Evolutionary conservation across 306 rosid genomes (phyloP), one percentile per base, ranked within the genome.

Genomic region (Vicia sativa): DNA sequence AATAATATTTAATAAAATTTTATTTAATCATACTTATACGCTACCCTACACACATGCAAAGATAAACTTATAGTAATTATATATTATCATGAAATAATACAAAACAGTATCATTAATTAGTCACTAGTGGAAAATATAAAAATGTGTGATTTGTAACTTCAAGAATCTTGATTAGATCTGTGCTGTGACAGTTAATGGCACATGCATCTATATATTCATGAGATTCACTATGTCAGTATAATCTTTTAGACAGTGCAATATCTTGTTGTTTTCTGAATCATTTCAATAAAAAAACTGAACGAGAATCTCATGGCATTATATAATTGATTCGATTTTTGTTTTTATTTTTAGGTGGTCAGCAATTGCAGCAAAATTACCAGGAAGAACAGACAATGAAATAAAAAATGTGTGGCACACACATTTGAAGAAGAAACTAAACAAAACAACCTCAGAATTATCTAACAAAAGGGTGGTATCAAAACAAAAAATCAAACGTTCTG

Each of bases 361-460:
- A 55, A 95, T 95, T 29, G 99, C 99, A 19, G 95, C 96, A 7
- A 80, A 79, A 50, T 80, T 95, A 65, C 95, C 97, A 2, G 99
- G 99, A 11, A 78, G 99, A 76, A 90, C 97, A 0, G 99, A 95
- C 67, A 95, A 93, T 7, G 98, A 90, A 75, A 88, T 93, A 12
- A 93, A 93, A 76, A 93, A 90, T 71, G 96, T 93, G 13, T 95
- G 99, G 99, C 99, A 90, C 72, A 90, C 99, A 12, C 89, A 90
- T 75, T 85, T 95, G 88, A 95, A 90, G 87, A 95, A 95, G 86
- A 83, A 82, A 66, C 72, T 75, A 26, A 56, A 46, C 9, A 35
- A 58, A 11, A n/a, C 63, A 25, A 42, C 38, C 12, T 19, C 77
- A 16, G 53, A 53, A 6, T 34, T 34, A 34, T 6, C 45, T 11